Evolutionary conservation across 345 rosid genomes (phyloP).

Genomic region (Dovyalis caffra): DNA sequence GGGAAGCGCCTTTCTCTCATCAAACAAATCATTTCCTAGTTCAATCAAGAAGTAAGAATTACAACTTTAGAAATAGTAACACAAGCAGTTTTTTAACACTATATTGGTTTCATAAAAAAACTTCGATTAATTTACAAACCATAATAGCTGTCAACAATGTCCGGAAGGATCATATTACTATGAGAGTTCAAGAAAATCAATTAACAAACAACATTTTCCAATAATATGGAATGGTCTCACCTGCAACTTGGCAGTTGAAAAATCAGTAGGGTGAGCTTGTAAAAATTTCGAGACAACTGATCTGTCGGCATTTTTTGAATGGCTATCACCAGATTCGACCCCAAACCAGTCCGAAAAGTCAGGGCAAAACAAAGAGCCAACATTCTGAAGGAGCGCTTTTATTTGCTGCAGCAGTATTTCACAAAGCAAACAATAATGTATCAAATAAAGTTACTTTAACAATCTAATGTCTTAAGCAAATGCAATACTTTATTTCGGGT

Average conservation of each 20-base stretch:
- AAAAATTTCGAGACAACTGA: slow-evolving; percentile 77
- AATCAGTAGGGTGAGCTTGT: slow-evolving; percentile 84
- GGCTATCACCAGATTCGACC: slow-evolving; percentile 43
- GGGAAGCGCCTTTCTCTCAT: slow-evolving; percentile 79
- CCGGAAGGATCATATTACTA: no score
- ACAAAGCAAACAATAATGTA: slow-evolving; percentile 10
- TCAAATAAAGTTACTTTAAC: neutral
- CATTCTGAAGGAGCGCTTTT: slow-evolving; percentile 68
- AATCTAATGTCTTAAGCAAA: neutral
- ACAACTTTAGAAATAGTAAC: neutral
- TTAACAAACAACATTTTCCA: neutral
- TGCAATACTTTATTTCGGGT: neutral
- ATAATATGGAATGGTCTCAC: slow-evolving; percentile 29
- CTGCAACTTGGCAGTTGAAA: slow-evolving; percentile 80
- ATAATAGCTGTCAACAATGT: no score
- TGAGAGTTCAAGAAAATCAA: neutral
- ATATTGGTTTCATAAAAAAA: neutral
- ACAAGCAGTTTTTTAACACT: neutral
- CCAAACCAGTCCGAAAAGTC: slow-evolving; percentile 77
- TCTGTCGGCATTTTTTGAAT: slow-evolving; percentile 74
- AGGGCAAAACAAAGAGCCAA: slow-evolving; percentile 81
- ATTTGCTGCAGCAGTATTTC: slow-evolving; percentile 67
- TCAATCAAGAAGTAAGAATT: slow-evolving; percentile 5
- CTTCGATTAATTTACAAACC: no score
- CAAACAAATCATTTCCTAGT: slow-evolving; percentile 87